These are phyloP conservation scores for Leptographium wingfieldii DNA, from an alignment of 2,329 filamentous ascomycete genomes.

Conservation along the genomic window DNA sequence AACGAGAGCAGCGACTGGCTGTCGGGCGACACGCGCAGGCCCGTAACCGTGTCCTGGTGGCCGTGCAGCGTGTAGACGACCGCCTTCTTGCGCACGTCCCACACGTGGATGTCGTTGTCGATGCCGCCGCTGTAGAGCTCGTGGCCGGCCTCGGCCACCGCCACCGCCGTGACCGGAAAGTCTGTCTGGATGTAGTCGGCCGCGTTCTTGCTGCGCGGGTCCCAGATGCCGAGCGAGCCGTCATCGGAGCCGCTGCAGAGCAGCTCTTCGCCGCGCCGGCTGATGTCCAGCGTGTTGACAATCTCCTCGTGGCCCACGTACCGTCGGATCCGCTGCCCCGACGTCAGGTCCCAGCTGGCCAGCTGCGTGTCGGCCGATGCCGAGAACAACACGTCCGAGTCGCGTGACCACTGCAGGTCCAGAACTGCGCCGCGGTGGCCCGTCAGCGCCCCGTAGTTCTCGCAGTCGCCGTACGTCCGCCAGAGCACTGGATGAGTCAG, in stretches of 20 bases:
- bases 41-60: constrained; percentile 86
- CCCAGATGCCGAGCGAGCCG: constrained; percentile 89
- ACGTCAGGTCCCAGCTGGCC: constrained; percentile 89
- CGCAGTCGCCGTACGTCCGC: constrained; percentile 83
- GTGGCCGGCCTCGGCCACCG: constrained; percentile 86
- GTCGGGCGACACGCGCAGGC: constrained; percentile 82
- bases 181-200: constrained; percentile 81
- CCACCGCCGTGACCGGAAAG: constrained; percentile 83
- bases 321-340: constrained; percentile 79
- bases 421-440: constrained; percentile 87
- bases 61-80: constrained; percentile 79
- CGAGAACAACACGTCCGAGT: constrained; percentile 81
- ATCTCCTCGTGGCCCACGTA: constrained; percentile 91
- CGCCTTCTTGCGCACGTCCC: constrained; percentile 88
- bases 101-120: constrained; percentile 94
- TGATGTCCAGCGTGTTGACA: constrained; percentile 86
- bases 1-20: constrained; percentile 83
- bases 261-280: constrained; percentile 78
- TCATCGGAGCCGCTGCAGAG: constrained; percentile 89
- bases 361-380: constrained; percentile 89
- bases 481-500: constrained; percentile 57
- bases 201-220: constrained; percentile 80
- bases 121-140: constrained; percentile 92
- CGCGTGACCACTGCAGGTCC: constrained; percentile 92
- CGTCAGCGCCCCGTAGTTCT: constrained; percentile 81